Conservation (phyloP, 768 basidiomycete genomes). For the Mycena polygramma region DNA sequence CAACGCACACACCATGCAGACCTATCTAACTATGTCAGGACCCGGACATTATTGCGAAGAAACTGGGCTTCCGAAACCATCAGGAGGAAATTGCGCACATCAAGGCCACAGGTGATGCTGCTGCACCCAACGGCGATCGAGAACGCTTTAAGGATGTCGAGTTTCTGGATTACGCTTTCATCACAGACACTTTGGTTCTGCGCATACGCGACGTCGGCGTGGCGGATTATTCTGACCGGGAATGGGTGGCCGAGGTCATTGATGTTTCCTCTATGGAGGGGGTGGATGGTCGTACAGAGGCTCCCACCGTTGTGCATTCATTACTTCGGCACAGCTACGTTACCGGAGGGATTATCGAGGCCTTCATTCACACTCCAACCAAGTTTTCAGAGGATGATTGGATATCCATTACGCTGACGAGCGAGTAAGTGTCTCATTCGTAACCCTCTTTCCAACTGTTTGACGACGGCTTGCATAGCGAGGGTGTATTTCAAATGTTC, state of each 20-base stretch:
- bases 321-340: neutral
- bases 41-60: neutral
- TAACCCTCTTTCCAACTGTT: neutral
- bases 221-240: neutral
- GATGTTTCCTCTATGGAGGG: neutral
- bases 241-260: neutral
- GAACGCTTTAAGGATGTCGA: neutral
- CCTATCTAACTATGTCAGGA: neutral
- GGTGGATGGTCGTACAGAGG: neutral
- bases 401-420: neutral
- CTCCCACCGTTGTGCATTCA: too few species aligned
- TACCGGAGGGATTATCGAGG: neutral
- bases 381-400: neutral
- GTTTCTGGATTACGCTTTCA: neutral
- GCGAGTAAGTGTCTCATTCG: neutral
- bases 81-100: neutral
- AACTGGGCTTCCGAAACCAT: neutral
- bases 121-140: neutral
- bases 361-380: neutral
- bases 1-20: neutral
- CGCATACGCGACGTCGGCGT: neutral
- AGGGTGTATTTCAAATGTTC: neutral
- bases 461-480: neutral
- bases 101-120: neutral
- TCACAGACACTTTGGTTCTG: neutral